These are phyloP conservation scores for Chlamydomonas eustigma DNA, from an alignment of 139 green algal genomes.

Conservation along the genomic window DNA sequence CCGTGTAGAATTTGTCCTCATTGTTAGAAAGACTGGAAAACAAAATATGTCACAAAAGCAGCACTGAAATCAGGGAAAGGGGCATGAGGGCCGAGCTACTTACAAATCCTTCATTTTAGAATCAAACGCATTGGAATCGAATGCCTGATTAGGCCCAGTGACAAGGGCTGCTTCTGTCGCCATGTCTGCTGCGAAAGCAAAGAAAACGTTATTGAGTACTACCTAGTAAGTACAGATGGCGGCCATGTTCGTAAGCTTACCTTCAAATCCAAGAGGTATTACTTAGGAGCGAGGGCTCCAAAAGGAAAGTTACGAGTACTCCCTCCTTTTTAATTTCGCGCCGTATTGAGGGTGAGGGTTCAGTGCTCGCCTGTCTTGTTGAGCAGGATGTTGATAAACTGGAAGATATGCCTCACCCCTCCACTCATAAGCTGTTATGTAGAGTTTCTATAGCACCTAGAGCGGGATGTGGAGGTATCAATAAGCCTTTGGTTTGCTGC, in stretches of 20 bases:
- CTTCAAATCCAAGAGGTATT: neutral
- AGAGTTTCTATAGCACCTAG: too few relatives aligned
- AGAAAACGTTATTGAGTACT: neutral
- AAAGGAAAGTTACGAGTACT: neutral
- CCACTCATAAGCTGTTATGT: too few relatives aligned
- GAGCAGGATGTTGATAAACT: too few relatives aligned
- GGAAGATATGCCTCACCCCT: too few relatives aligned
- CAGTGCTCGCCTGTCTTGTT: too few relatives aligned
- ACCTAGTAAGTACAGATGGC: neutral
- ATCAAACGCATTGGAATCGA: constrained; percentile 55
- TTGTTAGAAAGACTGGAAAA: constrained; percentile 57
- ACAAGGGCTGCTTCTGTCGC: constrained; percentile 1
- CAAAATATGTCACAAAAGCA: neutral
- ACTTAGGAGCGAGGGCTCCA: constrained; percentile 1
- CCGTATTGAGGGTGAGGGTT: neutral
- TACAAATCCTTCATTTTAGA: constrained; percentile 58
- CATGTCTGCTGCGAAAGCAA: constrained; percentile 24
- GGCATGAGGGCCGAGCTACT: constrained; percentile 17
- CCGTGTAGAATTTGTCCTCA: constrained; percentile 85
- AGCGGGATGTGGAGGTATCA: too few relatives aligned
- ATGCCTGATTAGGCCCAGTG: constrained; percentile 23
- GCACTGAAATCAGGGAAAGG: neutral
- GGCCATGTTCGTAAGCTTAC: neutral
- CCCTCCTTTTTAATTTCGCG: neutral
- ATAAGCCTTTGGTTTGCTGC: too few relatives aligned